Evolutionary conservation across 345 rosid genomes (phyloP), one percentile per base, ranked within the genome.

Genomic region (Theobroma cacao): DNA sequence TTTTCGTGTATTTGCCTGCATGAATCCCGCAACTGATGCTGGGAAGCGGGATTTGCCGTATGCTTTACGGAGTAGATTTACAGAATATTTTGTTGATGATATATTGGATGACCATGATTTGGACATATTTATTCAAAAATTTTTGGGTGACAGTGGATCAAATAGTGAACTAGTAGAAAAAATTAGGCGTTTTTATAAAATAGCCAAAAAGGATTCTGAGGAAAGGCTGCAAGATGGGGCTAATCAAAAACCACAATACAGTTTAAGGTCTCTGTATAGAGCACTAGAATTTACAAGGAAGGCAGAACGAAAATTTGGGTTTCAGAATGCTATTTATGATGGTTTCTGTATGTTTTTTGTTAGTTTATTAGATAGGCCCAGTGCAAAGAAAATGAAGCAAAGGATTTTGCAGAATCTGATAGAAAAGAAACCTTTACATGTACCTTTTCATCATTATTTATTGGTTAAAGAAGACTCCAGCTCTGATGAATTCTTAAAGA

Each of bases 11-110:
- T 95, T 93, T 90, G 92, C 97, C 22, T 93, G 99, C 72, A 95
- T 95, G 99, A 95, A 95, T 86, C 99, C 99, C 30, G 99, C 98
- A 82, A 95, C 96, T 62, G 99, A 95, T 90, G 98, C 99, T 79
- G 99, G 99, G 75, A 95, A 95, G 85, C 85, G 97, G 71, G 99
- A 95, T 72, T 87, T 95, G 83, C 95, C 97, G 3, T 84, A 84
- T 79, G 83, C 95, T 53, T 72, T 95, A 66, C 88, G 91, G 41
- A 87, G 96, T 86, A 88, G 99, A 82, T 95, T 95, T 85, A 91
- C 98, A 1, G 97, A 94, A 83, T 92, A 88, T 78, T 91, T 89
- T 88, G 95, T 95, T 74, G 95, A 94, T 86, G 99, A 95, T 72
- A 82, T 87, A 48, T 73, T 93, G 77, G 91, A 86, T 81, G 93